These are phyloP conservation scores for Isoetes taiwanensis DNA, from an alignment of 75 land plant species.

Conservation along the genomic window DNA sequence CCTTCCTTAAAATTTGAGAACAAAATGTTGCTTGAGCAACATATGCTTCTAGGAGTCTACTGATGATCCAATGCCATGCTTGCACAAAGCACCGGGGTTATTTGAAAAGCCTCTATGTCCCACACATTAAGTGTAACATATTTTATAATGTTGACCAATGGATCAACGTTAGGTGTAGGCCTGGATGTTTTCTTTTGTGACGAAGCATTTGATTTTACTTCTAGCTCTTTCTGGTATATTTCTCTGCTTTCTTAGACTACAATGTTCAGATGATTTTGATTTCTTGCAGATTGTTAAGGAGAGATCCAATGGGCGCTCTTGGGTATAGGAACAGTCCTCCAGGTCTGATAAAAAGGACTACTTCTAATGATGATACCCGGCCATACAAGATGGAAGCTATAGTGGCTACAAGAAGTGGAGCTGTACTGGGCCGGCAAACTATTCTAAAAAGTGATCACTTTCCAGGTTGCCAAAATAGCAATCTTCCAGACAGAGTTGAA, in stretches of 20 bases:
- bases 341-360: conserved; percentile 33
- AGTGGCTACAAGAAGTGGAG: conserved; percentile 76
- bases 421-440: conserved; percentile 80
- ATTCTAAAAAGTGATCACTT: conserved; percentile 94
- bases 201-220: not conserved
- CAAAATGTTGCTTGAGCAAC: too few relatives aligned
- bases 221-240: not conserved
- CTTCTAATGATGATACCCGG: conserved; percentile 49
- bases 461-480: conserved; percentile 78
- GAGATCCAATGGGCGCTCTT: conserved; percentile 97
- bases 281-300: conserved; percentile 58
- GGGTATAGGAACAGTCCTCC: conserved; percentile 46
- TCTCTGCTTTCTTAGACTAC: not conserved
- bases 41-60: too few relatives aligned
- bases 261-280: not conserved
- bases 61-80: too few relatives aligned
- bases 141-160: not conserved
- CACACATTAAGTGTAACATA: too few relatives aligned
- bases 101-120: too few relatives aligned
- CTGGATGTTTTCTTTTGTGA: not conserved
- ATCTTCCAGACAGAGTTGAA: conserved; percentile 73
- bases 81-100: too few relatives aligned
- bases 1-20: not conserved
- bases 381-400: conserved; percentile 66
- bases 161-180: not conserved